Evolutionary conservation across 495 filamentous ascomycete genomes (phyloP).

Genomic region (Podospora sp.): DNA sequence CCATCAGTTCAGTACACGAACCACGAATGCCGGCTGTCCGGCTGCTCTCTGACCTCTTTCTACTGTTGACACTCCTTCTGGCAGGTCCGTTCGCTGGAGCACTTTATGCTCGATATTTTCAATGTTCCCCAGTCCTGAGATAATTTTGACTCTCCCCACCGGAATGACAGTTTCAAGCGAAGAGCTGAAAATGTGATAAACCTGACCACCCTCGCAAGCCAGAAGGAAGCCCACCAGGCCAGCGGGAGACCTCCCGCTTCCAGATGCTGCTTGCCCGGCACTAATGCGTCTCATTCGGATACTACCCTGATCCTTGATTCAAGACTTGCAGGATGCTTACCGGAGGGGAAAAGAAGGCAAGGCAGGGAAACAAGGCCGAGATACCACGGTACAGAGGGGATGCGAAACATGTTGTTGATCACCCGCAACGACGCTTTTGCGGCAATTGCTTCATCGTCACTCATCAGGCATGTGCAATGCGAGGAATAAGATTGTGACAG

Average conservation of each 20-base stretch:
- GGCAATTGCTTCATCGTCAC: neutral
- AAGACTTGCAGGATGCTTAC: slow-evolving; percentile 3
- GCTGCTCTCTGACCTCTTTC: slow-evolving; percentile 17
- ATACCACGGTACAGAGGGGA: slow-evolving; percentile 15
- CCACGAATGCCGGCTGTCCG: slow-evolving; percentile 10
- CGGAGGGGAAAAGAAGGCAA: neutral
- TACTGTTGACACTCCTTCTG: neutral
- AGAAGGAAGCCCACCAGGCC: neutral
- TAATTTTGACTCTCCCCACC: neutral
- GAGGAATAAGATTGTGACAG: neutral
- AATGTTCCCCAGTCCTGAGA: neutral
- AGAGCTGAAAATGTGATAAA: neutral
- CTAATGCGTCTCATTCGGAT: slow-evolving; percentile 32
- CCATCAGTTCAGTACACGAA: slow-evolving; percentile 11
- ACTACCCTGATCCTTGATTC: slow-evolving; percentile 23
- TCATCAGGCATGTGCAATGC: slow-evolving; percentile 1
- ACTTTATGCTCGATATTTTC: neutral
- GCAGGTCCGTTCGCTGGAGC: slow-evolving; percentile 10
- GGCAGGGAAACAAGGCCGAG: neutral
- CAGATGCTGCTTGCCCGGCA: slow-evolving; percentile 9
- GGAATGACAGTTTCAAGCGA: neutral
- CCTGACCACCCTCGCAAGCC: neutral
- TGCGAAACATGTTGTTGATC: neutral
- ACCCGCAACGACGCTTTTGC: neutral
- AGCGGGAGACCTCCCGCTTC: neutral